A percentile compares a stretch with the other conserved stretches of the same genome.
These are phyloP conservation scores for Leishmania tarentolae DNA, from an alignment of 208 protist species.

Conservation along the genomic window DNA sequence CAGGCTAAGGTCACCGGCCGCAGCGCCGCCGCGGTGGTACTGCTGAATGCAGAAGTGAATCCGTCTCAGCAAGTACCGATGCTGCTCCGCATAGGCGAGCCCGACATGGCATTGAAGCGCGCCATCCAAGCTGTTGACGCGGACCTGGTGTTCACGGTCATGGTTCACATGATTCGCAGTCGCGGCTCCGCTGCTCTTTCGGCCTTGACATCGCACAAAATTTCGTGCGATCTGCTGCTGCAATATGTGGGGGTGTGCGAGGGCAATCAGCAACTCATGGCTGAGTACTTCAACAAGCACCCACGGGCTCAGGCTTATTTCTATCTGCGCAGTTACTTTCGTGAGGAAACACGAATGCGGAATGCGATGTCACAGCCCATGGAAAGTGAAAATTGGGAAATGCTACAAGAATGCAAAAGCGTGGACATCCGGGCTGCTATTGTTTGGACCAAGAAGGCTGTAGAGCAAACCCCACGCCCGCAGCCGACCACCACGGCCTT, in stretches of 20 bases:
- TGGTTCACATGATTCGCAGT: slow-evolving; percentile 59
- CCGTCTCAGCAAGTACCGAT: slow-evolving; percentile 52
- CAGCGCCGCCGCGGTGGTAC: slow-evolving; percentile 48
- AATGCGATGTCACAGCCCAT: slow-evolving; percentile 28
- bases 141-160: slow-evolving; percentile 73
- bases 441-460: slow-evolving; percentile 31
- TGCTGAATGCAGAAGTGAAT: slow-evolving; percentile 61
- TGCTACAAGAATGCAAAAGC: slow-evolving; percentile 60
- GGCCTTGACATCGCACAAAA: slow-evolving; percentile 32
- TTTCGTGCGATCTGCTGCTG: slow-evolving; percentile 47
- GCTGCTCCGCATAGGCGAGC: slow-evolving; percentile 74
- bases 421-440: slow-evolving; percentile 47
- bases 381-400: slow-evolving; percentile 51
- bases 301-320: slow-evolving; percentile 46
- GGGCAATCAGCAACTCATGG: slow-evolving; percentile 37
- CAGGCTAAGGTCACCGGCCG: slow-evolving; percentile 53
- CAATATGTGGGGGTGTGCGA: slow-evolving; percentile 51
- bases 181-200: slow-evolving; percentile 38
- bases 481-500: slow-evolving; percentile 19
- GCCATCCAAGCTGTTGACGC: slow-evolving; percentile 46
- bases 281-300: slow-evolving; percentile 47
- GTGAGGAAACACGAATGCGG: slow-evolving; percentile 40
- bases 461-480: slow-evolving; percentile 23
- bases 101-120: slow-evolving; percentile 56
- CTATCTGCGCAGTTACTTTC: slow-evolving; percentile 53